Percentiles rank a stretch among this genome's conserved stretches.
Evolutionary conservation across 1,139 yeast genomes (phyloP).

Genomic region (Kurtzmaniella natalensis): DNA sequence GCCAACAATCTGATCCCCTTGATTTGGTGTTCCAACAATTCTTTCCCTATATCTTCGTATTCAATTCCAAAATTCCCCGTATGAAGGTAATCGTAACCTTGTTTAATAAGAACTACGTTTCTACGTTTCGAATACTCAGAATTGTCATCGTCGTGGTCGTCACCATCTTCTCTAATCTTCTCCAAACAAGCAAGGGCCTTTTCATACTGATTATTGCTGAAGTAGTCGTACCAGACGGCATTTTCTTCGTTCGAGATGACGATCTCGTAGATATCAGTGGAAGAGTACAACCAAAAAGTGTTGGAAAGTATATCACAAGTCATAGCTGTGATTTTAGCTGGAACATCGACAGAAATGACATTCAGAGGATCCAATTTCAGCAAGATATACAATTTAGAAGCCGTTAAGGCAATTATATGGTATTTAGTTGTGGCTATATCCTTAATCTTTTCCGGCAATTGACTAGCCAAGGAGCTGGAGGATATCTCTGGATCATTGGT

Average conservation of each 20-base stretch:
- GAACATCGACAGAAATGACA: neutral
- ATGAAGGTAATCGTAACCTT: constrained; percentile 57
- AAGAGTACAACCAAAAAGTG: constrained; percentile 19
- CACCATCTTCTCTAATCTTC: constrained; percentile 22
- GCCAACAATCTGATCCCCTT: constrained; percentile 67
- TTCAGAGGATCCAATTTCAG: neutral
- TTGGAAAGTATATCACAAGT: constrained; percentile 50
- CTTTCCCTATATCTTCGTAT: constrained; percentile 13
- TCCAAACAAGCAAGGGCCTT: constrained; percentile 59
- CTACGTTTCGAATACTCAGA: constrained; percentile 13
- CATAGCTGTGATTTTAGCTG: constrained; percentile 50
- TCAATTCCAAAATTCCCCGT: constrained; percentile 39
- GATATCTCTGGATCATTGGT: constrained; percentile 4
- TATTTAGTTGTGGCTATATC: constrained; percentile 2
- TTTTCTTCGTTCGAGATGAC: constrained; percentile 63
- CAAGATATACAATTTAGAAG: neutral
- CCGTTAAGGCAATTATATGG: constrained; percentile 5
- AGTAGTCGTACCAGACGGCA: constrained; percentile 73
- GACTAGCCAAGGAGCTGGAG: neutral
- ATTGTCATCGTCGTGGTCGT: constrained; percentile 10
- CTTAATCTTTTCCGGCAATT: neutral
- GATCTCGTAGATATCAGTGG: constrained; percentile 37
- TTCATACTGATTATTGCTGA: constrained; percentile 58
- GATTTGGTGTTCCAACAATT: constrained; percentile 23
- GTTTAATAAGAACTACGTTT: constrained; percentile 56